Base-by-base conservation (phyloP, 2,329 filamentous ascomycete genomes). In the Trichoderma sp. region DNA sequence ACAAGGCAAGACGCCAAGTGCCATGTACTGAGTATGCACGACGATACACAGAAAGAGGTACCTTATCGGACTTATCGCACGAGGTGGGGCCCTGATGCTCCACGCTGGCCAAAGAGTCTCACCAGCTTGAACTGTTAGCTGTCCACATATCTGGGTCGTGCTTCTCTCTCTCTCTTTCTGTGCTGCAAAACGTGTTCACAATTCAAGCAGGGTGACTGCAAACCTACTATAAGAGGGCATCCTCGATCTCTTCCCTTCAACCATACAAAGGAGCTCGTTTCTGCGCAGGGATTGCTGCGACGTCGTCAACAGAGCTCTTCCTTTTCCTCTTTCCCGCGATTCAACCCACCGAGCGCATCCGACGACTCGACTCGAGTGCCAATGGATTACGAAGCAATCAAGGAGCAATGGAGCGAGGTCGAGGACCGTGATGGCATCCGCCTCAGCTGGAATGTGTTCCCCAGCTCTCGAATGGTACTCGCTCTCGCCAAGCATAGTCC, bases 381-480 rank as follows among this genome's bases (percentile, higher is more conserved):
- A 44, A 97, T 97, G 93, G 93, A 97, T 77, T 96, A 92, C 83
- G 93, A 97, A 78, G 85, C 88, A 71, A 82, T 96, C 71, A 97
- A 97, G 81, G 93, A 97, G 80, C 90, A 94, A 81, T 97, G 93
- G 93, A 92, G 90, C 74, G 93, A 97, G 78, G 89, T 96, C 66
- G 95, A 99, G 82, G 95, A 99, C 75, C 89, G 92, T 72, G 95
- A 99, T 87, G 95, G 95, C 67, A 88, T 98, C 74, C 89, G 95
- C 69, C 85, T 99, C 70, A 97, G 94, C 80, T 99, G 95, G 95
- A 99, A 99, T 77, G 96, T 96, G 67, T 96, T 99, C 75, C 95
- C 95, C 57, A 97, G 93, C 82, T 94, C 94, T 74, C 92, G 95
- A 77, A 97, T 99, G 93, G 93, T 92, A 72, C 34, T 72, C 85